These are phyloP conservation scores for Trichophyton schoenleinii DNA, from an alignment of 2,329 filamentous ascomycete genomes.

Conservation along the genomic window DNA sequence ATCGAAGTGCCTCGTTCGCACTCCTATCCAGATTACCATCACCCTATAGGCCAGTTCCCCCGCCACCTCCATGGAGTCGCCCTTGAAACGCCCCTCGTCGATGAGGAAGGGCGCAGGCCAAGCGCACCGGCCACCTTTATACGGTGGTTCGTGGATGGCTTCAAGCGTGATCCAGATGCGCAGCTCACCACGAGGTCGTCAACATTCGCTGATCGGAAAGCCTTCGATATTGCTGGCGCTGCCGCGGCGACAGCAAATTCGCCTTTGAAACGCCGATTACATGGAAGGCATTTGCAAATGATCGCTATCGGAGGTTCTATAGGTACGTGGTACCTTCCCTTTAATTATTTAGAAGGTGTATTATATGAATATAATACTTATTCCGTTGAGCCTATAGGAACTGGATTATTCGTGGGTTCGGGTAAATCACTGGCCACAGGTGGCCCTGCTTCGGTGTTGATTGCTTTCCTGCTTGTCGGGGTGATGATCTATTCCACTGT, in stretches of 20 bases:
- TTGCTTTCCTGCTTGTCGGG: slow-evolving; percentile 33
- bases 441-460: slow-evolving; percentile 33
- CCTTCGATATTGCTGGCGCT: slow-evolving; percentile 20
- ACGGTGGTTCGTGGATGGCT: slow-evolving; percentile 19
- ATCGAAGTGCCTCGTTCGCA: neutral
- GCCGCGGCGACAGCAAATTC: slow-evolving; percentile 19
- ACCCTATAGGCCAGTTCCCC: neutral
- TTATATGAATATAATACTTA: neutral
- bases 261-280: slow-evolving; percentile 24
- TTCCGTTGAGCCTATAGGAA: slow-evolving; percentile 18
- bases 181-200: slow-evolving; percentile 11
- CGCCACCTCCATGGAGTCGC: neutral
- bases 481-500: slow-evolving; percentile 58
- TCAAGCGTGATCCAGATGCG: slow-evolving; percentile 21
- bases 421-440: slow-evolving; percentile 27
- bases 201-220: slow-evolving; percentile 11
- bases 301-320: slow-evolving; percentile 50
- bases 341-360: no score
- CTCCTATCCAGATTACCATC: neutral
- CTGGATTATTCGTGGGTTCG: slow-evolving; percentile 33
- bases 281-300: slow-evolving; percentile 45
- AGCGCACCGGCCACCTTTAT: slow-evolving; percentile 8
- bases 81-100: neutral
- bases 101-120: slow-evolving; percentile 2
- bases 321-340: slow-evolving; percentile 17